Base-by-base conservation (phyloP, 352 stramenopile species). In the Phytophthora europaea region DNA sequence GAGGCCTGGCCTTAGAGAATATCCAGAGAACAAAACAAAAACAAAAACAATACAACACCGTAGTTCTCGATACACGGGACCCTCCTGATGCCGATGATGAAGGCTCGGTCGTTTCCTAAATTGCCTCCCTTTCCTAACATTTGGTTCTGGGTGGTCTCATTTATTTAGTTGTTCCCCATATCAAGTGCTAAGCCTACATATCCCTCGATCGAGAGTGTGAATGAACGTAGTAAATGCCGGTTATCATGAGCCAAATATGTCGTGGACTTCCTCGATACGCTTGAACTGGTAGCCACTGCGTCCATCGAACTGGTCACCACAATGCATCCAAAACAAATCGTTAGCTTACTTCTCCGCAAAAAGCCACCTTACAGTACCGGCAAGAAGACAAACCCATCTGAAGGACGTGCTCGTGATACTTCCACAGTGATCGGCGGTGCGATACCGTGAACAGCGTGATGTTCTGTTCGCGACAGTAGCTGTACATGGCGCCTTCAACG, bases 401-500 rank as follows among this genome's bases (percentile, higher is more conserved):
- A 23, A 92, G 80, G n/a, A 92, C 82, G 70, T 88, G 89, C 74
- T 92, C 85, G 77, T 97, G 92, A 73, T 96, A 94, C 63, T 87
- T 88, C 89, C 89, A 95, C 9, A 97, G 67, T 72, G 85, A 93
- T 66, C 93, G 92, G 67, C 92, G 85, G 71, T 97, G 90, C 56
- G 88, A 95, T 26, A 97, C 90, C 20, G 90, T 97, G 71, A 97
- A 95, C 36, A 96, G 80, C 60, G 90, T 98, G 72, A 98, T 97
- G 75, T 91, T 90, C 54, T 94, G 86, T 52, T 90, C 75, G 33
- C 86, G 79, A 64, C 87, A 94, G 63, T 90, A 70, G 40, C 66
- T 81, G 80, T 97, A 98, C 79, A 98, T 93, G 16, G 75, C 76
- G 50, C 86, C 88, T 72, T 97, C 90, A 12, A 96, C 87, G 62